Evolutionary conservation across 225 moss, liverwort and hornwort species (phyloP).

Genomic region (Marchantia paleacea): DNA sequence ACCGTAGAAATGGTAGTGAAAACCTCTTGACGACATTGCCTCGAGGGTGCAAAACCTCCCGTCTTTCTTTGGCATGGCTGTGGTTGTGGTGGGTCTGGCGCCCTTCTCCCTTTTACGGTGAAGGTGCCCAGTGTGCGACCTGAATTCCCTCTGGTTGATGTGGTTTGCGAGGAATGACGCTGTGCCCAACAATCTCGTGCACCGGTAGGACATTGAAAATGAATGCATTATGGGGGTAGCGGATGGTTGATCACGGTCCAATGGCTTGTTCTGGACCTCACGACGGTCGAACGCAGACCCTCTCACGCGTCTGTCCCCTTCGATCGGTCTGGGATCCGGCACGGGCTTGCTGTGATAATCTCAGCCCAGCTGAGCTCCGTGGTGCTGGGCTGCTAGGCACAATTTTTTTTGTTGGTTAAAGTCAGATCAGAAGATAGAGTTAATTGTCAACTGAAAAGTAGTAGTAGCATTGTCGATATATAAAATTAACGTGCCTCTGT

Average conservation of each 20-base stretch:
- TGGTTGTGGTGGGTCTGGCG: slow-evolving; percentile 1
- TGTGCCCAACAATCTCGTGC: slow-evolving; percentile 7
- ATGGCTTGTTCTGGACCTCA: slow-evolving; percentile 21
- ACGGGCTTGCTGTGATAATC: slow-evolving; percentile 9
- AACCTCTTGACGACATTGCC: slow-evolving; percentile 15
- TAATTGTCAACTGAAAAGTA: slow-evolving; percentile 18
- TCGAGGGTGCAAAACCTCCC: slow-evolving; percentile 20
- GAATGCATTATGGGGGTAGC: slow-evolving; percentile 10
- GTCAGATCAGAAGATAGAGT: slow-evolving; percentile 1
- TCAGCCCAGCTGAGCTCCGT: background rate
- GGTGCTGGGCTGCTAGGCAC: slow-evolving; percentile 1
- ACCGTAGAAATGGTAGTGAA: slow-evolving; percentile 25
- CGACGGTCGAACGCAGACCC: background rate
- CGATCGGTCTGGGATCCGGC: background rate
- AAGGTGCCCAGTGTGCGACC: slow-evolving; percentile 19
- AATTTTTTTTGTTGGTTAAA: slow-evolving; percentile 18
- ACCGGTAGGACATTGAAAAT: slow-evolving; percentile 6
- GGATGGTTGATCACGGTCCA: slow-evolving; percentile 15
- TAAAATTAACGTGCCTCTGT: slow-evolving; percentile 23
- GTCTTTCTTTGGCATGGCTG: slow-evolving; percentile 18
- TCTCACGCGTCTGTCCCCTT: background rate
- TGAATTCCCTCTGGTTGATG: slow-evolving; percentile 8
- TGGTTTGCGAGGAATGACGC: slow-evolving; percentile 6
- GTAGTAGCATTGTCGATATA: slow-evolving; percentile 26
- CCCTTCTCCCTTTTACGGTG: slow-evolving; percentile 5